phyloP scores from a whole-genome alignment of 2,329 filamentous ascomycete species.

The Lachnellula occidentalis region DNA sequence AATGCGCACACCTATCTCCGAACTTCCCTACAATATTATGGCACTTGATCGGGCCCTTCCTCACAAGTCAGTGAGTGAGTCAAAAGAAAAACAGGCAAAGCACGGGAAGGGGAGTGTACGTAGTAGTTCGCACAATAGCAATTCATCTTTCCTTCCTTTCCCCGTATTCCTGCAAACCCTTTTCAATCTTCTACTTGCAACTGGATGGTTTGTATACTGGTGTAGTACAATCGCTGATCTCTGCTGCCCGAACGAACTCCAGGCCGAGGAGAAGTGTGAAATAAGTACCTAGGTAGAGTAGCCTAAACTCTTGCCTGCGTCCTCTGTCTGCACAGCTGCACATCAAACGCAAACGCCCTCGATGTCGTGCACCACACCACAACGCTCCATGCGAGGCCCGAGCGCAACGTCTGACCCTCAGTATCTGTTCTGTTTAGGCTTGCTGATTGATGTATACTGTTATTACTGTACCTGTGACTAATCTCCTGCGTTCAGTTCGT shows the following conservation, averaged over 20 bases:
- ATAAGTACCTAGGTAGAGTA: not conserved
- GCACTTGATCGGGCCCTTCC: slow-evolving; percentile 35
- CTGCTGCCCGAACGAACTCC: not conserved
- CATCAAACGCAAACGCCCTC: not conserved
- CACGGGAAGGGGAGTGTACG: slow-evolving; percentile 19
- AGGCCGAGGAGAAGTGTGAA: not conserved
- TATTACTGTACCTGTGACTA: too few relatives aligned
- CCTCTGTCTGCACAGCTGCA: not conserved
- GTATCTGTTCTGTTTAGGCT: too few relatives aligned
- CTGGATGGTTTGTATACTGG: not conserved
- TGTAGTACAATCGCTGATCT: not conserved
- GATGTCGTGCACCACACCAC: not conserved
- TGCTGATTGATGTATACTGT: too few relatives aligned
- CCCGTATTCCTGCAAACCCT: too few relatives aligned
- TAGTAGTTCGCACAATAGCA: slow-evolving; percentile 38
- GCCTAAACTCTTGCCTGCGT: not conserved
- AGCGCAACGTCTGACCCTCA: not conserved
- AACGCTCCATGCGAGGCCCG: not conserved
- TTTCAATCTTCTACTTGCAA: too few relatives aligned
- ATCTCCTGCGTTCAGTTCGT: too few relatives aligned
- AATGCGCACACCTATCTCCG: slow-evolving; percentile 35
- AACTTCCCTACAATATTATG: slow-evolving; percentile 34
- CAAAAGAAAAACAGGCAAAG: not conserved
- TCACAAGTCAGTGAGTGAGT: slow-evolving; percentile 1
- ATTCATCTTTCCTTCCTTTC: slow-evolving; percentile 18